Percentiles rank a stretch among this genome's conserved stretches.
Conservation (phyloP, 2,329 filamentous ascomycete genomes). For the Arthrobotrys entomopaga region DNA sequence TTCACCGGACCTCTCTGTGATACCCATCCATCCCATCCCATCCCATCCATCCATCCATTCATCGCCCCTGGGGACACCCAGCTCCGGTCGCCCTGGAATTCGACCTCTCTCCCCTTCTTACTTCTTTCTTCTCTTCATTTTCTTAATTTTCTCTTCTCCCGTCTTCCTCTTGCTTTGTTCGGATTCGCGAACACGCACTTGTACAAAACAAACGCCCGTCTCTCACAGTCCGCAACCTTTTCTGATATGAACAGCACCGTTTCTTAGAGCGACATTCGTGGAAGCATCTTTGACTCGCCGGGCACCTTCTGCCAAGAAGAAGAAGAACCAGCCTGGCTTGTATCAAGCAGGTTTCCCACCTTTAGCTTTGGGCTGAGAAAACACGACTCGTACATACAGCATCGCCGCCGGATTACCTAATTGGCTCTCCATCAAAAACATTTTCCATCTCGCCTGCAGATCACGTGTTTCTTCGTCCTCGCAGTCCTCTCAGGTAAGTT, state of each 20-base stretch:
- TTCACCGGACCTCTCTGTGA: constrained; percentile 12
- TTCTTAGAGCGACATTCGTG: no score
- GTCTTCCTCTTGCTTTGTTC: constrained; percentile 19
- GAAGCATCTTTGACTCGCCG: no score
- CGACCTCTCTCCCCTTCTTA: background rate
- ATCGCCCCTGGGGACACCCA: background rate
- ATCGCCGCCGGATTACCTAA: background rate
- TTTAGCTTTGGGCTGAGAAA: background rate
- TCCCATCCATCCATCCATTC: background rate
- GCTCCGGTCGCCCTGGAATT: background rate
- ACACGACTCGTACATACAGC: background rate
- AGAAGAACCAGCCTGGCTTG: no score
- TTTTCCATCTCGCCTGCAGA: background rate
- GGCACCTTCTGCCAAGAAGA: no score
- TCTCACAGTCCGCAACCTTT: constrained; percentile 23
- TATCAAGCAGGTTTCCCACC: no score
- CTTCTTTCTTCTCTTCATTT: constrained; percentile 13
- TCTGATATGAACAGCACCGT: no score
- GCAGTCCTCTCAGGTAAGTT: background rate
- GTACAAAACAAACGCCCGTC: constrained; percentile 43
- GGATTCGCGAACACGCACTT: constrained; percentile 6
- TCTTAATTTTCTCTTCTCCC: background rate
- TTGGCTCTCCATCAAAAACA: background rate
- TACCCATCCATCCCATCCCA: background rate
- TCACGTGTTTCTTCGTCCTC: background rate